phyloP scores from a whole-genome alignment of 2,329 filamentous ascomycete genomes.

The Sporothrix variecibatus region DNA sequence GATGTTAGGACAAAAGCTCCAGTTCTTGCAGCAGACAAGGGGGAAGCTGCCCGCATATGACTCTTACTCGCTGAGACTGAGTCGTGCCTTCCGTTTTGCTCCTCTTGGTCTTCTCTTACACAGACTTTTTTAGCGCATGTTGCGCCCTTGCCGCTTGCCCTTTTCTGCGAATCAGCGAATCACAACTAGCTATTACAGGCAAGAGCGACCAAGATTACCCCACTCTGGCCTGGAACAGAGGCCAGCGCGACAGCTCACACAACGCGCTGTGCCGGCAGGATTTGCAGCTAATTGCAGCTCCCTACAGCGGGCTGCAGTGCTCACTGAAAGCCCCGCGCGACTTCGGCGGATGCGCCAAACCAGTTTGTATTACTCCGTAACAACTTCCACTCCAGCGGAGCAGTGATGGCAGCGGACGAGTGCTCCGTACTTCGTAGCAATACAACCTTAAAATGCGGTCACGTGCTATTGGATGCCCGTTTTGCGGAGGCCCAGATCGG shows the following conservation, averaged over 20 bases:
- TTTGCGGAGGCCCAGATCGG: neutral
- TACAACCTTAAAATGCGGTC: neutral
- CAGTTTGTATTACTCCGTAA: too few relatives aligned
- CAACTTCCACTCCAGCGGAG: neutral
- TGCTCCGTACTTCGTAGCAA: neutral
- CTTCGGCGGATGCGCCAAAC: neutral
- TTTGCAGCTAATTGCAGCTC: neutral
- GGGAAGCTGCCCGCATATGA: constrained; percentile 8
- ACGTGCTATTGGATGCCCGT: neutral
- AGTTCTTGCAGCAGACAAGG: neutral
- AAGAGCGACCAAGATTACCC: neutral
- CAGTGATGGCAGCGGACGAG: neutral
- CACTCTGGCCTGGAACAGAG: constrained; percentile 1
- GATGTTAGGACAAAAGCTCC: constrained; percentile 13
- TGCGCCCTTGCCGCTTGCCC: constrained; percentile 11
- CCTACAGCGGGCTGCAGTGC: neutral
- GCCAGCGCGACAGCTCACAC: neutral
- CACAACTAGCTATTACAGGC: neutral
- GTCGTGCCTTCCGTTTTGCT: neutral
- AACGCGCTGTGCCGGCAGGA: neutral
- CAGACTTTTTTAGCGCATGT: constrained; percentile 16
- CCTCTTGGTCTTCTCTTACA: neutral
- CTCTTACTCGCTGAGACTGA: neutral
- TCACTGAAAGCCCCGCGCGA: neutral
- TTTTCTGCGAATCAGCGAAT: neutral